Evolutionary conservation across 2,329 filamentous ascomycete genomes (phyloP), one percentile per base, ranked within the genome.

Genomic region (Metarhizium brunneum): DNA sequence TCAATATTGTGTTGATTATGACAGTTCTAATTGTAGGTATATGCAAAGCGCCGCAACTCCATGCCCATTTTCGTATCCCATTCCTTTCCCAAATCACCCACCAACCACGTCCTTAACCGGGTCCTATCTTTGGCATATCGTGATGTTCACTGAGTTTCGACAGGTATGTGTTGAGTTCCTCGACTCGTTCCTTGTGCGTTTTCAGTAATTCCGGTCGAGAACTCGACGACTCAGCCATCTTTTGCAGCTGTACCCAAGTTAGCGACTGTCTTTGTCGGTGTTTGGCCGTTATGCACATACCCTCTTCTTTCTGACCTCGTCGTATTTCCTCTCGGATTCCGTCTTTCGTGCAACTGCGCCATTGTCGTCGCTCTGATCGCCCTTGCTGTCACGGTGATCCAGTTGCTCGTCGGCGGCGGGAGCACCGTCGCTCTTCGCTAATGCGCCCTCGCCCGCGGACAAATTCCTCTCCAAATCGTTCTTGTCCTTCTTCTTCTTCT

Each of bases 181-280:
- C 92, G 47, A 99, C 92, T 11, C 90, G 85, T 75, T 99, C 89
- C 70, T 97, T 97, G 72, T 99, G 94, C 35, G 92, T 95, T 78
- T 96, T 97, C 62, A 92, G 83, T 16, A 95, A 86, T 68, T 96
- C 92, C 14, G 87, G 84, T 50, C 77, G 71, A 7, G 76, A 69
- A 6, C 73, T 72, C 2, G 77, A 76, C 3, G 76, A 73, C 66
- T 88, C 85, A 48, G 95, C 75, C 59, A 90, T 79, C 65, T 96
- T 87, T 63, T 94, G 84, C 64, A 97, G 76, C 90, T 94, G 62
- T 58, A 56, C 13, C 29, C 5, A 32, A 20, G 32, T 54, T 40
- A 54, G 52, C 52, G 53, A 60, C 18, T 58, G 49, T n/a, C 13
- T 7, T 11, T 10, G 52, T 13, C 6, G 36, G 51, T 7, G 4